phyloP scores from a whole-genome alignment of 805 yeast species.

The Peterozyma toletana region DNA sequence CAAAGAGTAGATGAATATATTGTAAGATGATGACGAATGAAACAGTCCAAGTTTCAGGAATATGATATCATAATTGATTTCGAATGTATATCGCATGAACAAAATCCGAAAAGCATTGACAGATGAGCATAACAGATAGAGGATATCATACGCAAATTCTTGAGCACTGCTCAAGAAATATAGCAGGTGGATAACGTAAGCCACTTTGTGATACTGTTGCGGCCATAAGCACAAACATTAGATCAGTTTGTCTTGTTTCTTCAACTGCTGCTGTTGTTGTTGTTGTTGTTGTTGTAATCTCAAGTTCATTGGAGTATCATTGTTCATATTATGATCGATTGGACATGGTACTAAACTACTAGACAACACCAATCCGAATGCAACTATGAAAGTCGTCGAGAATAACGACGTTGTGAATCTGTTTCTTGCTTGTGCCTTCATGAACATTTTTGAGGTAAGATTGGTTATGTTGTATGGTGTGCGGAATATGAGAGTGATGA shows the following conservation, averaged over 20 bases:
- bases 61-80: no score
- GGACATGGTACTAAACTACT: slow-evolving; percentile 31
- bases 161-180: no score
- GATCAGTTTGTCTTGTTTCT: not conserved
- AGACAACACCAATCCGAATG: slow-evolving; percentile 40
- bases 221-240: not conserved
- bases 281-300: slow-evolving; percentile 2
- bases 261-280: not conserved
- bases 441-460: slow-evolving; percentile 29
- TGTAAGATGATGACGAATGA: no score
- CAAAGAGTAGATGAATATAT: no score
- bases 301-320: slow-evolving; percentile 16
- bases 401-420: slow-evolving; percentile 58
- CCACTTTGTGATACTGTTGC: no score
- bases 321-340: slow-evolving; percentile 35
- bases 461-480: no score
- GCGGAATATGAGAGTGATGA: not conserved
- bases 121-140: no score
- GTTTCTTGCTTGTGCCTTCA: slow-evolving; percentile 50
- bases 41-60: no score
- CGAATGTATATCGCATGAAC: no score
- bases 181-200: no score
- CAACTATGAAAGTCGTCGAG: slow-evolving; percentile 68
- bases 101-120: no score
- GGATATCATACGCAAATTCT: no score